phyloP scores from a whole-genome alignment of 805 yeast species.

The Komagataella kurtzmanii region DNA sequence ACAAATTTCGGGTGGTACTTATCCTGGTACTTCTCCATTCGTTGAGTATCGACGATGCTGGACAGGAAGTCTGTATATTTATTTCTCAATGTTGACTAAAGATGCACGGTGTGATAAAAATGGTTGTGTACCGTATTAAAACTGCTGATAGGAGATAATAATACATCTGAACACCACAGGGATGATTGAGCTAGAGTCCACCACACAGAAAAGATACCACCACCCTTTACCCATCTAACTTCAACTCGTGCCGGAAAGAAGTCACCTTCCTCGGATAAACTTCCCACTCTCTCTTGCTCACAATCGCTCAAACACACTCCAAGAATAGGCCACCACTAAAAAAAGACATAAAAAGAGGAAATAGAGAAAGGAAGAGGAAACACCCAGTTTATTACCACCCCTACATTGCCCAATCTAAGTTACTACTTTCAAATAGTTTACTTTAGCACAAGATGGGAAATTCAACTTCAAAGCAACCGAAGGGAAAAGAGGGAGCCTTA shows the following conservation, averaged over 20 bases:
- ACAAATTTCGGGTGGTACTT: conserved; percentile 25
- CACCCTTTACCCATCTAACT: neutral
- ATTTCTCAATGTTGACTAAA: neutral
- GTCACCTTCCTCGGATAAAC: neutral
- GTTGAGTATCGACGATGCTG: neutral
- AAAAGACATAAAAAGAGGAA: neutral
- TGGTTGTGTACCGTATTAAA: neutral
- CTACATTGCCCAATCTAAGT: neutral
- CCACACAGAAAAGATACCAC: neutral
- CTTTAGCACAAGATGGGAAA: neutral
- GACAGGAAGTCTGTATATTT: neutral
- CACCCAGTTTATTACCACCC: neutral
- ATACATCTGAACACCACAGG: neutral
- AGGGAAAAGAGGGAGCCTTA: neutral
- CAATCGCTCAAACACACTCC: neutral
- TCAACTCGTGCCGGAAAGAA: neutral
- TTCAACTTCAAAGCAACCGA: neutral
- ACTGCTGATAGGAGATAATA: neutral
- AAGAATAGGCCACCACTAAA: neutral
- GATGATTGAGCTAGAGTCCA: neutral
- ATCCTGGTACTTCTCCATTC: conserved; percentile 22
- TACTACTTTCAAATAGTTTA: neutral
- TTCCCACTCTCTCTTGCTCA: neutral
- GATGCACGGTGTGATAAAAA: neutral
- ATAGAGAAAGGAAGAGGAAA: neutral